Base-by-base conservation (phyloP, 2,329 filamentous ascomycete genomes). In the Orbilia ellipsospora region DNA sequence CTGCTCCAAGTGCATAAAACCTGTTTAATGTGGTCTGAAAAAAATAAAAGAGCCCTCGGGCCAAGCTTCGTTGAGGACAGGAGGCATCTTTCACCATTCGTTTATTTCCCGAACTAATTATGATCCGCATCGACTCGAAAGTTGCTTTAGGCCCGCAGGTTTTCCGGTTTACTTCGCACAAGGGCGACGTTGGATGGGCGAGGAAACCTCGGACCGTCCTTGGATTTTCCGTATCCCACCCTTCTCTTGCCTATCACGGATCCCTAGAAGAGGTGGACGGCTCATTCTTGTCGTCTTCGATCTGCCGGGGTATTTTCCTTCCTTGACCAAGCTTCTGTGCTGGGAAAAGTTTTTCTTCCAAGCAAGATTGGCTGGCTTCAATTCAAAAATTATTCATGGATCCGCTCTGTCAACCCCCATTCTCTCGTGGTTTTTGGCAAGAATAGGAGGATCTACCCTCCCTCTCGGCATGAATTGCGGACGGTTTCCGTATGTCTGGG, bases 241-340 rank as follows among this genome's bases (percentile, higher is more conserved):
- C 42, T 48, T 56, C 52, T 74, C 63, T 68, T 74, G 62, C 70
- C 70, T 68, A 74, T 74, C 70, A 54, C 42, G 44, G 70, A 52
- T 60, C 54, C 28, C 55, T 2, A 67, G 36, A 52, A 28, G 48
- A 18, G 52, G 59, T 48, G 51, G 18, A 64, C 64, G 57, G 56
- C 51, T 54, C 44, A n/a, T 74, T 57, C 60, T 57, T 57, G 51
- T 23, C 16, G 36, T 48, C 55, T 56, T 63, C 50, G 62, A 61
- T 55, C 48, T 45, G 40, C 28, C 44, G 36, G 57, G 69, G 56
- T 18, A 20, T 48, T 50, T 18, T 20, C 12, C 16, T 40, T 56
- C 48, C 55, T 28, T 20, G 36, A 50, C 57, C 50, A 57, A 55
- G 66, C 50, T 63, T 50, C 23, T 50, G 56, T 31, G 50, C 26